Percentiles rank a stretch among this genome's conserved stretches.
Conservation (phyloP, 257 asterid species). For the Sherardia arvensis region DNA sequence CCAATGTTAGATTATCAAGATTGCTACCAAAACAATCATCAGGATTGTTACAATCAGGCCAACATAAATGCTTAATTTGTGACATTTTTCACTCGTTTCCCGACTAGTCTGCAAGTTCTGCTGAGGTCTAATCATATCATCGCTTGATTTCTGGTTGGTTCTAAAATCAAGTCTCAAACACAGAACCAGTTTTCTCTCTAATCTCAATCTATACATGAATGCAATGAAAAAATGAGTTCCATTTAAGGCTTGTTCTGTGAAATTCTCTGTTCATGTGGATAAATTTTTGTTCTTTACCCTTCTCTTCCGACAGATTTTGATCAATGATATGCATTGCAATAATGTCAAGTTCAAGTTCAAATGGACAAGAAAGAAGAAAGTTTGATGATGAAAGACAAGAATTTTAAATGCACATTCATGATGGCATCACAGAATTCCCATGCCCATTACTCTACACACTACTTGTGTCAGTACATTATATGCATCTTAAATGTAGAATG, state of each 20-base stretch:
- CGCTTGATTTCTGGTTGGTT: background rate
- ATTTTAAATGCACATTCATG: conserved; percentile 9
- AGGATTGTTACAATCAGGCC: background rate
- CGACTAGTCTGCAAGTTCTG: background rate
- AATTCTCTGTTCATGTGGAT: background rate
- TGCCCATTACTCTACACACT: conserved; percentile 7
- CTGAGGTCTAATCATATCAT: background rate
- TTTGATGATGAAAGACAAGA: background rate
- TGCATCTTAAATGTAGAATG: background rate
- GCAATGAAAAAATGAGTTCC: background rate
- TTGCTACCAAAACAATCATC: background rate
- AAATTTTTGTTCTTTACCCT: background rate
- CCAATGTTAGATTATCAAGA: background rate
- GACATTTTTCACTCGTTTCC: background rate
- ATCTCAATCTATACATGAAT: background rate
- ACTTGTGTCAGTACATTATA: conserved; percentile 1
- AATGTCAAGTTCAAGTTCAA: conserved; percentile 4
- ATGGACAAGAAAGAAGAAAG: background rate
- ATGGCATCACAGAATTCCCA: conserved; percentile 5
- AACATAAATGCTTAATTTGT: background rate
- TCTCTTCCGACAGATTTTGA: background rate
- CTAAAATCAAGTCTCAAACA: background rate
- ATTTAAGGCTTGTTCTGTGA: background rate
- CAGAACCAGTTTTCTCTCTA: background rate
- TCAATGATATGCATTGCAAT: background rate